Evolutionary conservation across 805 yeast species (phyloP), one percentile per base, ranked within the genome.

Genomic region (Starmerella gropengiesseri): DNA sequence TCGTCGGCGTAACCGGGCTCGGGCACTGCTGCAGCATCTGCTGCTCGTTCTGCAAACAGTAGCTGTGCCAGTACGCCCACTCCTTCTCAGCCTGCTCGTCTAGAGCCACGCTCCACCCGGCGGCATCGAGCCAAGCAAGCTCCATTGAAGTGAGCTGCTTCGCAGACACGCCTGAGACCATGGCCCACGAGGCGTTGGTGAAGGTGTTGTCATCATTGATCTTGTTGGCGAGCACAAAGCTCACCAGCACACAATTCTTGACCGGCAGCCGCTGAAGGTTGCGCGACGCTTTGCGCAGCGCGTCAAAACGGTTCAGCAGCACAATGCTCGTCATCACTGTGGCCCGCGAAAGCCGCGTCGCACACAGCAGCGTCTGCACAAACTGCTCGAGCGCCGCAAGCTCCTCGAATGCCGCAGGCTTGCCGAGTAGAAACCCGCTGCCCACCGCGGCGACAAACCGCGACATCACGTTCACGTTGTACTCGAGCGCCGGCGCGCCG

Each of bases 201-300:
- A 89, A 89, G 22, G 96, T 89, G 64, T 89, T 86, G 65, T 89
- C 98, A 63, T 89, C 97, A 59, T 87, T 85, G 61, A 85, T 84
- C 65, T 89, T 89, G 67, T 89, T 89, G 36, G 95, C 94, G 48
- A 89, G 67, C 28, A 89, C 74, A 33, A 89, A 69, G 3, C 93
- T 71, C 17, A 81, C 69, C 32, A 31, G 30, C 30, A 21, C 7
- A 18, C 28, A 38, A 30, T 31, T 38, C 25, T 38, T 29, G 26
- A 37, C 57, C 65, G 69, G 65, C 71, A 82, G 56, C 23, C 22
- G 26, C n/a, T 19, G 28, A 16, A 13, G n/a, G 20, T 7, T 34
- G 18, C n/a, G 37, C 17, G 14, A 6, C 29, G 16, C 16, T 16
- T 27, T 28, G 19, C 40, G 40, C 19, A 44, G 23, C 25, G 7